phyloP scores from a whole-genome alignment of 495 filamentous ascomycete genomes.

The Talaromyces nanjingensis region DNA sequence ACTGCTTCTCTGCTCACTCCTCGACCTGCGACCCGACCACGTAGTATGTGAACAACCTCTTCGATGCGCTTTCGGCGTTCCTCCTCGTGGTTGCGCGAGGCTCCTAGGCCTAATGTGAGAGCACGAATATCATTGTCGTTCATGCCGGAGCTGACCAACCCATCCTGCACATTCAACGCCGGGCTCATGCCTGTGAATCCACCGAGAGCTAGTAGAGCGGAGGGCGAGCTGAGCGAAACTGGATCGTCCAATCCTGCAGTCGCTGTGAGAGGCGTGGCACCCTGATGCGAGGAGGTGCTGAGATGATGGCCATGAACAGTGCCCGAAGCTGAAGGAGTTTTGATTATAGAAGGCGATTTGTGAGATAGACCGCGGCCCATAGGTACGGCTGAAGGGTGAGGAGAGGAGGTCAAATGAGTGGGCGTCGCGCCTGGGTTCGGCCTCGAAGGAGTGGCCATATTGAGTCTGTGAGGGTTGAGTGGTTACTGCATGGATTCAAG shows the following conservation, averaged over 20 bases:
- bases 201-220: conserved; percentile 36
- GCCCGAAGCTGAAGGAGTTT: conserved; percentile 31
- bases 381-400: conserved; percentile 32
- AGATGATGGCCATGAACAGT: conserved; percentile 21
- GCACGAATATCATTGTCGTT: conserved; percentile 39
- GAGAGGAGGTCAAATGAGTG: conserved; percentile 40
- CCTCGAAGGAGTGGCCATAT: conserved; percentile 42
- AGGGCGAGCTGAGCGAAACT: conserved; percentile 40
- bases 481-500: not conserved
- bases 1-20: conserved; percentile 75
- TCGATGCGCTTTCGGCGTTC: conserved; percentile 49
- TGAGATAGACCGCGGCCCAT: conserved; percentile 34
- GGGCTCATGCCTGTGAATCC: conserved; percentile 38
- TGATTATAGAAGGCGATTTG: conserved; percentile 37
- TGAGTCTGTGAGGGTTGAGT: not conserved
- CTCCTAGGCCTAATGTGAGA: conserved; percentile 33
- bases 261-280: conserved; percentile 34
- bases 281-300: conserved; percentile 31
- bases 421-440: conserved; percentile 36
- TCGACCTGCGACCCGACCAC: conserved; percentile 36
- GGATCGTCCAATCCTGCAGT: conserved; percentile 30
- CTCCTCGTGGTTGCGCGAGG: conserved; percentile 40
- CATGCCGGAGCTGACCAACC: conserved; percentile 32
- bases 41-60: conserved; percentile 34
- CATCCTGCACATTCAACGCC: conserved; percentile 34